Evolutionary conservation across 179 eudicot species (phyloP).

Genomic region (Camellia oleifera): DNA sequence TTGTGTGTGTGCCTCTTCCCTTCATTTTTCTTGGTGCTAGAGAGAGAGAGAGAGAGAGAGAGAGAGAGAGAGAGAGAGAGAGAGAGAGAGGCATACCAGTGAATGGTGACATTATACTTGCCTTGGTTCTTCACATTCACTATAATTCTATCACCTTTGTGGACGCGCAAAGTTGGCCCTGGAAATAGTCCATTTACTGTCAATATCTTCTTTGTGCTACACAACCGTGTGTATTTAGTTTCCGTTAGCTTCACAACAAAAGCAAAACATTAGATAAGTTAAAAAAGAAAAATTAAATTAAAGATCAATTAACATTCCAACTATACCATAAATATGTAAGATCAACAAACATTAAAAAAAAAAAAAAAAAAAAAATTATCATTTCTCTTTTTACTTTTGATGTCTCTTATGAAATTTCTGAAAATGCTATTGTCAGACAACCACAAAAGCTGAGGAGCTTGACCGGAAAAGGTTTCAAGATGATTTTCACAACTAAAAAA

Average conservation of each 20-base stretch:
- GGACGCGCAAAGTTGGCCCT: conserved; percentile 30
- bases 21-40: too few species aligned
- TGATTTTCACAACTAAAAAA: too few species aligned
- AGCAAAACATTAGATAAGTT: neutral
- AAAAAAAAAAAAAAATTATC: too few species aligned
- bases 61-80: neutral
- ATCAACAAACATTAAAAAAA: neutral
- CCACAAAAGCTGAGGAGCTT: too few species aligned
- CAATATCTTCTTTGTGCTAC: conserved; percentile 33
- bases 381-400: too few species aligned
- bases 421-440: too few species aligned
- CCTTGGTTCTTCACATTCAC: conserved; percentile 28
- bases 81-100: conserved; percentile 25
- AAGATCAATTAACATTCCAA: neutral
- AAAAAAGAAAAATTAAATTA: too few species aligned
- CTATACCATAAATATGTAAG: neutral
- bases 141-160: conserved; percentile 21
- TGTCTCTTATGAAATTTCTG: too few species aligned
- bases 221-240: conserved; percentile 24
- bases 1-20: too few species aligned
- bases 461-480: too few species aligned
- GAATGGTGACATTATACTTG: conserved; percentile 30
- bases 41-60: neutral
- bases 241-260: conserved; percentile 21
- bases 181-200: conserved; percentile 40